Percentiles rank a stretch among this genome's conserved stretches.
phyloP scores from a whole-genome alignment of 352 stramenopile genomes.

The Phytopythium boreale region DNA sequence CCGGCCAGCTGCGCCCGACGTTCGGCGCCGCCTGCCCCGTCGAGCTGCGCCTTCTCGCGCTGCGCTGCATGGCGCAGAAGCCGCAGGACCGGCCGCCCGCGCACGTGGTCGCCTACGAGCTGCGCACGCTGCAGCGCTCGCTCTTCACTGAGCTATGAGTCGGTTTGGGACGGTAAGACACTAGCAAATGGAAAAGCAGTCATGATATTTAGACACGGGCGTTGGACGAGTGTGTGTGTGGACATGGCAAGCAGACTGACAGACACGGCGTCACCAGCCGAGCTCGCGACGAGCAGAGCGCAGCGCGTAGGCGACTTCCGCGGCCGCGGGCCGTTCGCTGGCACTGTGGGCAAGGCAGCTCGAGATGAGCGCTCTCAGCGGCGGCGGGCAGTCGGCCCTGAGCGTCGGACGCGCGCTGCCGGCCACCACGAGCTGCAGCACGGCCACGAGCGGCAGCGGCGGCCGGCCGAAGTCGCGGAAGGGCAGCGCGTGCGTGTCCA shows the following conservation, averaged over 20 bases:
- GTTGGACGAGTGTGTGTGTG: too few relatives aligned
- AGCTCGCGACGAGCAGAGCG: constrained; percentile 11
- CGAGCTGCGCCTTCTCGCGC: constrained; percentile 29
- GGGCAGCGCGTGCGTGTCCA: constrained; percentile 29
- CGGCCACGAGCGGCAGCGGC: constrained; percentile 12
- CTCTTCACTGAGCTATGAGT: too few relatives aligned
- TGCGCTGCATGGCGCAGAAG: constrained; percentile 35
- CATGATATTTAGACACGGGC: too few relatives aligned
- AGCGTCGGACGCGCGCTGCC: constrained; percentile 15
- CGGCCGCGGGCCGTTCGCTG: constrained; percentile 20
- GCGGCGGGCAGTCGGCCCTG: background rate
- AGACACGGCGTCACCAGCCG: too few relatives aligned
- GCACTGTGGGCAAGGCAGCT: constrained; percentile 20
- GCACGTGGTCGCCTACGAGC: constrained; percentile 37
- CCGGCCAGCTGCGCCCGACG: constrained; percentile 20
- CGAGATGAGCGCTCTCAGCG: background rate
- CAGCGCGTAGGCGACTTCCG: constrained; percentile 32
- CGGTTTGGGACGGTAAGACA: too few relatives aligned
- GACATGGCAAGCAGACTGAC: too few relatives aligned
- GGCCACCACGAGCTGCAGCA: constrained; percentile 14
- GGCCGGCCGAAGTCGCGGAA: constrained; percentile 9
- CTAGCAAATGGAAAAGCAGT: too few relatives aligned
- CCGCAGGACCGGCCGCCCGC: constrained; percentile 34
- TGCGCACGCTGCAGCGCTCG: constrained; percentile 38
- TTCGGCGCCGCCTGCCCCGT: constrained; percentile 29